Percentiles rank a stretch among this genome's conserved stretches.
phyloP scores from a whole-genome alignment of 495 filamentous ascomycete genomes.

The Aspergillus cristatus region DNA sequence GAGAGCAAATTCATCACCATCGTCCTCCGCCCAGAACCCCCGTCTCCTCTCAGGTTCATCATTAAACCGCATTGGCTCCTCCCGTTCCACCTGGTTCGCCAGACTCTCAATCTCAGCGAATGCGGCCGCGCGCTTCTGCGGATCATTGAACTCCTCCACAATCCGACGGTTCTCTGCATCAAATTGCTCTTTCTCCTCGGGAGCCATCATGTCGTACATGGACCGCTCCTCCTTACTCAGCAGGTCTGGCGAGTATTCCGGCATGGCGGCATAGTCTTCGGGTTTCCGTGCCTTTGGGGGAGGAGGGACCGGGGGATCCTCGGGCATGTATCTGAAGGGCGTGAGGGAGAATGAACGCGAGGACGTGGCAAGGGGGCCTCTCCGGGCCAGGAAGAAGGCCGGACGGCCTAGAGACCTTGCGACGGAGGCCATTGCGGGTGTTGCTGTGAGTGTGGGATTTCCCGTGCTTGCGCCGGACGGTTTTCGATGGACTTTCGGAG shows the following conservation, averaged over 20 bases:
- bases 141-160: constrained; percentile 33
- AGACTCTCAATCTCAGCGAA: constrained; percentile 25
- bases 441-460: constrained; percentile 6
- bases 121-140: constrained; percentile 16
- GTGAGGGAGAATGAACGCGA: constrained; percentile 34
- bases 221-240: constrained; percentile 34
- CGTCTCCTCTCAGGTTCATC: constrained; percentile 19
- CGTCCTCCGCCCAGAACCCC: constrained; percentile 47
- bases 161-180: constrained; percentile 28
- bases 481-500: constrained; percentile 12
- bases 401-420: constrained; percentile 32
- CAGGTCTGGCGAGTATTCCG: constrained; percentile 31
- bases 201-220: constrained; percentile 39
- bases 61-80: constrained; percentile 25
- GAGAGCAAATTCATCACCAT: constrained; percentile 39
- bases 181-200: constrained; percentile 36
- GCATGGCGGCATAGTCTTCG: constrained; percentile 24
- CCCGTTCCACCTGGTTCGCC: constrained; percentile 24
- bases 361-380: constrained; percentile 16
- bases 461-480: not conserved
- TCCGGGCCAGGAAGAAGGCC: constrained; percentile 20
- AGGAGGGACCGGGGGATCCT: constrained; percentile 28
- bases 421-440: constrained; percentile 31
- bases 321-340: constrained; percentile 24
- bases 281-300: constrained; percentile 21